These are phyloP conservation scores for Halocafeteria seosinensis DNA, from an alignment of 108 stramenopile genomes.

Conservation along the genomic window DNA sequence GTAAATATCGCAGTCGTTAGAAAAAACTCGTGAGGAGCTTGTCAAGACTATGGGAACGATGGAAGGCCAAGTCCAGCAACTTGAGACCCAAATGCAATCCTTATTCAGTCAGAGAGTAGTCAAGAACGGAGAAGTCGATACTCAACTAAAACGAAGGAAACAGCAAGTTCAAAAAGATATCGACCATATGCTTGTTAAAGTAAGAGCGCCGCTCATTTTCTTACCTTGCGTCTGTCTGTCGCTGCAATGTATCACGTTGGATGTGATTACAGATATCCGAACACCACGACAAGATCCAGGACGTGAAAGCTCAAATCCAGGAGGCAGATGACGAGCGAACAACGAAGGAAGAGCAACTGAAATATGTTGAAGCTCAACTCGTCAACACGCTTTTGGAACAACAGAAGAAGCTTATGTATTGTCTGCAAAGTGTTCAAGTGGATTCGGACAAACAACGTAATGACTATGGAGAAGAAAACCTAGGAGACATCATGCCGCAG, in stretches of 20 bases:
- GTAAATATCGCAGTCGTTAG: not conserved
- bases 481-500: too few species aligned
- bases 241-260: too few species aligned
- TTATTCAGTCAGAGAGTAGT: not conserved
- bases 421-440: not conserved
- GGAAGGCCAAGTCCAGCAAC: not conserved
- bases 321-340: not conserved
- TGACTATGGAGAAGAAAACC: too few species aligned
- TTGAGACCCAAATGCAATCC: not conserved
- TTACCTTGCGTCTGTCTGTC: too few species aligned
- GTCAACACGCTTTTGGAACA: not conserved
- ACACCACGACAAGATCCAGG: not conserved
- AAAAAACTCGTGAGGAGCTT: not conserved
- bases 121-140: not conserved
- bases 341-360: slow-evolving; percentile 3
- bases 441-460: not conserved
- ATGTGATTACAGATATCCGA: too few species aligned
- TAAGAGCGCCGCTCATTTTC: too few species aligned
- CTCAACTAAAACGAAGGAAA: not conserved
- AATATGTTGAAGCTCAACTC: not conserved
- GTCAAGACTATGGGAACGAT: not conserved
- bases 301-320: not conserved
- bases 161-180: not conserved
- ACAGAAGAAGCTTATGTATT: not conserved
- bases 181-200: not conserved